A percentile compares a stretch with the other conserved stretches of the same genome.
phyloP scores from a whole-genome alignment of 2,329 filamentous ascomycete species.

The Chaetomium sp. region DNA sequence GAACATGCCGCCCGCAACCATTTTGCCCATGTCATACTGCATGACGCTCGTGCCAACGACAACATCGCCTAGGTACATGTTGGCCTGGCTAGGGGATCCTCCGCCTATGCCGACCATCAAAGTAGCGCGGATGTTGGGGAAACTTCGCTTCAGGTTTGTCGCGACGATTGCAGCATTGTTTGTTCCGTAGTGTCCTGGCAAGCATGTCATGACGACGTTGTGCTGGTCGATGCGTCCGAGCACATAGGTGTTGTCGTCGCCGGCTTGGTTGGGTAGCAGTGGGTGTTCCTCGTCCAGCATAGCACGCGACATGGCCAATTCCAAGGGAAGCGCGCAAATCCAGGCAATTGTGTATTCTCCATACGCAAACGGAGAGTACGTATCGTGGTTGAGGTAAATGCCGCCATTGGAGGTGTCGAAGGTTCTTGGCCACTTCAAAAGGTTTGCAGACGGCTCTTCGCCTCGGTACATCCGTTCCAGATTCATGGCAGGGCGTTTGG shows the following conservation, averaged over 20 bases:
- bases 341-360: conserved; percentile 25
- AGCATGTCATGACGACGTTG: conserved; percentile 23
- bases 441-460: conserved; percentile 20
- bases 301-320: conserved; percentile 21
- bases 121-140: conserved; percentile 16
- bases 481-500: conserved; percentile 21
- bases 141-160: conserved; percentile 24
- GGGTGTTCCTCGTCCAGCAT: conserved; percentile 23
- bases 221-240: conserved; percentile 24
- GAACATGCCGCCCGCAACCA: conserved; percentile 15
- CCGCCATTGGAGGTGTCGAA: conserved; percentile 12
- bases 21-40: conserved; percentile 26
- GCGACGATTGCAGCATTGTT: conserved; percentile 26
- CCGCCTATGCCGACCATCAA: conserved; percentile 26
- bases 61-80: conserved; percentile 23
- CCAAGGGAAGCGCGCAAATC: conserved; percentile 23
- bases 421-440: conserved; percentile 23
- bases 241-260: conserved; percentile 25
- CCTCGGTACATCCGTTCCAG: conserved; percentile 21
- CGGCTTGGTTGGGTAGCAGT: conserved; percentile 11
- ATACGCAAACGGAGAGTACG: conserved; percentile 18
- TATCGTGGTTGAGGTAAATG: conserved; percentile 17
- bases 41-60: conserved; percentile 25
- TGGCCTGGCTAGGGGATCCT: conserved; percentile 20
- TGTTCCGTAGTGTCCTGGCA: conserved; percentile 24